Conservation (phyloP, 192 early-diverging fungal species). For the Dissophora ornata region DNA sequence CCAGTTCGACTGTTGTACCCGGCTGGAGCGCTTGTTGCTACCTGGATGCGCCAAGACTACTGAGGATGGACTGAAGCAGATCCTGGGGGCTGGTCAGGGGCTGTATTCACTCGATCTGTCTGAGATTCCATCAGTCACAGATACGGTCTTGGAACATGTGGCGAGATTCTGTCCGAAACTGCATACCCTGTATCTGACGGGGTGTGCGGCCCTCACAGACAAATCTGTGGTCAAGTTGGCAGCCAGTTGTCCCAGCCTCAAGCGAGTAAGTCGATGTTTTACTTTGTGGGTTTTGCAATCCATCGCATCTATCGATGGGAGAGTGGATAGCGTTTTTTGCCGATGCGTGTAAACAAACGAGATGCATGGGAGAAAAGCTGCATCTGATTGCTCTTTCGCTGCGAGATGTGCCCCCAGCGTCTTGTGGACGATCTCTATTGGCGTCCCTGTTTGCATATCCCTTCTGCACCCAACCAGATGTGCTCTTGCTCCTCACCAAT, state of each 20-base stretch:
- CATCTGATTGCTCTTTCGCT: no score
- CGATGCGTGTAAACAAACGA: no score
- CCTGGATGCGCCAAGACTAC: constrained; percentile 60
- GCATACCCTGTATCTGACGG: constrained; percentile 66
- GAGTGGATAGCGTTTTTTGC: no score
- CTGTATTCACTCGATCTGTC: constrained; percentile 65
- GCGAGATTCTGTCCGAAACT: constrained; percentile 60
- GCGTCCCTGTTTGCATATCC: no score
- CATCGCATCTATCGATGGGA: no score
- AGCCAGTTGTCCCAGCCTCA: constrained; percentile 55
- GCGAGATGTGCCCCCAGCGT: no score
- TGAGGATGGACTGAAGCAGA: constrained; percentile 55
- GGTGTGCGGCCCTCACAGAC: constrained; percentile 62
- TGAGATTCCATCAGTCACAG: constrained; percentile 58
- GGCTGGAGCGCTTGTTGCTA: constrained; percentile 65
- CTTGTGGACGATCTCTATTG: no score
- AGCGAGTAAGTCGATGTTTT: constrained; percentile 58
- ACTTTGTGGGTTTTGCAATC: background rate
- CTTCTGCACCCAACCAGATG: no score
- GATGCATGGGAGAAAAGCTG: no score
- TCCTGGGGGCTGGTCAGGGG: constrained; percentile 51
- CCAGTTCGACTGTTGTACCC: constrained; percentile 52
- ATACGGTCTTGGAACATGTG: constrained; percentile 55
- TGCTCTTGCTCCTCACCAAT: no score
- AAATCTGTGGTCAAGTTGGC: constrained; percentile 57